Conservation (phyloP, 2,329 filamentous ascomycete species). For the Ploettnerulaceae sp. region DNA sequence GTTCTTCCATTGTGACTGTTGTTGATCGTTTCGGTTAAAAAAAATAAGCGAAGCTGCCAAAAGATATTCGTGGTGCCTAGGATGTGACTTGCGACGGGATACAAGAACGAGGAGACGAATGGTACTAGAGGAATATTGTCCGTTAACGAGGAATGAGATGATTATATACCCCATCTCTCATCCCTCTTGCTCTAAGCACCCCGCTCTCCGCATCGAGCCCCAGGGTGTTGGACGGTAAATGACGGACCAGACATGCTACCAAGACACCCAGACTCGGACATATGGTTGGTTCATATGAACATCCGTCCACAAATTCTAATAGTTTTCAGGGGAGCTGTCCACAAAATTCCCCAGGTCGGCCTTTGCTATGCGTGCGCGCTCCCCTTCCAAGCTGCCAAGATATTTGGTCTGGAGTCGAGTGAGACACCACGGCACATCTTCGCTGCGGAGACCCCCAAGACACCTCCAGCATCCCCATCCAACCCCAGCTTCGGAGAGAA, state of each 20-base stretch:
- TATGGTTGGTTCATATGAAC: neutral
- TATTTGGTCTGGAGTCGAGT: no score
- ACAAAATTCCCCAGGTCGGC: neutral
- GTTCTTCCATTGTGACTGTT: neutral
- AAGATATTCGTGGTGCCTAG: neutral
- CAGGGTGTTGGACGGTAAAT: constrained; percentile 2
- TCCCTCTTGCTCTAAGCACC: constrained; percentile 4
- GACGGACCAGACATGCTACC: neutral
- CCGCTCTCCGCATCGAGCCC: constrained; percentile 1
- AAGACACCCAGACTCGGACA: neutral
- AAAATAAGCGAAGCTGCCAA: neutral
- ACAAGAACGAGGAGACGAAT: neutral
- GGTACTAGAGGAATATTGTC: neutral
- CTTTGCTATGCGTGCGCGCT: neutral
- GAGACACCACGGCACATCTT: neutral
- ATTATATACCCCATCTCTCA: constrained; percentile 7
- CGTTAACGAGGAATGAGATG: neutral
- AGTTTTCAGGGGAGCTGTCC: neutral
- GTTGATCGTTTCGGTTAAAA: neutral
- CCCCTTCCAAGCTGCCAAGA: constrained; percentile 5
- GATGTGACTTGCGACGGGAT: neutral
- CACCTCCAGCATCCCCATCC: neutral
- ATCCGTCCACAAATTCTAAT: constrained; percentile 1
- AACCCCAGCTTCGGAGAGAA: no score
- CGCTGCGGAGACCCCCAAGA: constrained; percentile 5